Evolutionary conservation across 2,329 filamentous ascomycete species (phyloP).

Genomic region (Pestalotiopsis sp.): DNA sequence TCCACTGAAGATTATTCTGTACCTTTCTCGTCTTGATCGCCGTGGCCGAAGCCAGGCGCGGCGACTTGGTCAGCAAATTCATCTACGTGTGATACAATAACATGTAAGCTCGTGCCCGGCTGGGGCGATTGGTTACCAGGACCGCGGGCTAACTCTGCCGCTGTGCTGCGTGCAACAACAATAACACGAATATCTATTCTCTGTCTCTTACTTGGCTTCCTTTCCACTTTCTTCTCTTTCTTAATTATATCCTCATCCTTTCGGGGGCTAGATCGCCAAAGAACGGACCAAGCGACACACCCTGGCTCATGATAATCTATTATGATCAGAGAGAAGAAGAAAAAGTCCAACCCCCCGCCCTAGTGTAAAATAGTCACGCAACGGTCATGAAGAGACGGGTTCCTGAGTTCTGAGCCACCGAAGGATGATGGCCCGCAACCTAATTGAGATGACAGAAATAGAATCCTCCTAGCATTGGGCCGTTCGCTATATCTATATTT

Average conservation of each 20-base stretch:
- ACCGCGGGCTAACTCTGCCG: neutral
- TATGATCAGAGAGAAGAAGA: neutral
- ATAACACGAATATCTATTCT: neutral
- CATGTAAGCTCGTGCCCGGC: neutral
- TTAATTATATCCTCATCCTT: neutral
- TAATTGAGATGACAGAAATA: neutral
- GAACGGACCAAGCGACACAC: neutral
- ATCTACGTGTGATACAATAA: neutral
- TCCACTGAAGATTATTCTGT: neutral
- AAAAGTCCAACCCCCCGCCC: neutral
- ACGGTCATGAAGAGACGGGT: neutral
- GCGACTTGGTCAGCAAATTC: neutral
- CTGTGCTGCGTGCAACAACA: neutral
- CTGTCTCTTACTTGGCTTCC: neutral
- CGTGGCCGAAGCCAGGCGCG: neutral
- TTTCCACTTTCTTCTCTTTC: neutral
- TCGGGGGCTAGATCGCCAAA: neutral
- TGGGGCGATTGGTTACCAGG: too few species aligned
- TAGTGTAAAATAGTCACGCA: neutral
- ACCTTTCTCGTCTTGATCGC: neutral
- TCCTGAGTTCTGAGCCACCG: neutral
- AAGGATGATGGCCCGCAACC: neutral
- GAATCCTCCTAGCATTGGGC: neutral
- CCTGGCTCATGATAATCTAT: neutral
- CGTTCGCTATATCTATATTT: neutral